Evolutionary conservation across 2,329 filamentous ascomycete species (phyloP), one percentile per base, ranked within the genome.

Genomic region (Purpureocillium takamizusanense): DNA sequence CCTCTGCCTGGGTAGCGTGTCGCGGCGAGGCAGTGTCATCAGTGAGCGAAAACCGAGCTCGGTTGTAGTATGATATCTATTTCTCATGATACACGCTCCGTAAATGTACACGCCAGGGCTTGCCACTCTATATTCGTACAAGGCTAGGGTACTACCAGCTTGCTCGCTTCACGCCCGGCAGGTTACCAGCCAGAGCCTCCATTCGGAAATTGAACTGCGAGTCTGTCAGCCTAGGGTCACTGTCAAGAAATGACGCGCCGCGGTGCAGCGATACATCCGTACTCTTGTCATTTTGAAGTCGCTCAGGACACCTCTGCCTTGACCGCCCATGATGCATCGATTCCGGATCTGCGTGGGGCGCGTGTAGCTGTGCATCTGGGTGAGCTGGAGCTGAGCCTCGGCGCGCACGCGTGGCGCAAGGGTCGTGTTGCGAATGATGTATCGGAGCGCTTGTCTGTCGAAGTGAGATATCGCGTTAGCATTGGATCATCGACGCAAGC

Each of bases 291-390:
- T 76, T 64, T 88, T 86, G 56, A 98, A 98, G 56, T 92, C 90
- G 41, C 87, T 79, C 48, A 97, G 72, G n/a, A 98, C 73, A 81
- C 88, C 87, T 50, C 87, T 76, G 14, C 83, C 83, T 60, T 86
- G 88, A n/a, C 92, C 92, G 48, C 88, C 88, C 59, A 90, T 76
- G 38, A 94, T 82, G 68, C 92, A 98, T 50, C 92, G 72, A 66
- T 95, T 97, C 61, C 83, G 81, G 61, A 98, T 89, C 70, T 95
- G 89, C 36, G 90, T 95, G 42, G 86, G 79, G 44, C 89, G 76
- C 28, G 92, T 97, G 66, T 97, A 97, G 70, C 78, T 81, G 69
- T 95, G 89, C 90, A 97, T 95, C 66, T 94, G 83, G 4, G 83
- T 79, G 48, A 98, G 72, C 66, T 97, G 83, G 40, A 98, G 77